Evolutionary conservation across 2,329 filamentous ascomycete species (phyloP).

Genomic region (Diaporthe helianthi): DNA sequence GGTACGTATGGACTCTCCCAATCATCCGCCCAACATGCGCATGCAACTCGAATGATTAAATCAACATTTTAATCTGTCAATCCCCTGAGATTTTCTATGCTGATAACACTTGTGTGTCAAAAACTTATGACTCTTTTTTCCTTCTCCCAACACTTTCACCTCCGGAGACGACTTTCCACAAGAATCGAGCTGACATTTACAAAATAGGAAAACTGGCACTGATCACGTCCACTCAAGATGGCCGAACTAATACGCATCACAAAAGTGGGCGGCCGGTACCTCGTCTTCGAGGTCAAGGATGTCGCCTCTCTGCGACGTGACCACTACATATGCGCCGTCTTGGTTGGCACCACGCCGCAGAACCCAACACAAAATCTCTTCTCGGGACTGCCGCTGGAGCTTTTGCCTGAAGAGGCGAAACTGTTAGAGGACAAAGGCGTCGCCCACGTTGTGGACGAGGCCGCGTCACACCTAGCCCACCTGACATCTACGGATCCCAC

Average conservation of each 20-base stretch:
- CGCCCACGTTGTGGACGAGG: conserved; percentile 84
- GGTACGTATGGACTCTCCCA: conserved; percentile 35
- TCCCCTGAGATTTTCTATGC: conserved; percentile 59
- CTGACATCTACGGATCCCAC: conserved; percentile 65
- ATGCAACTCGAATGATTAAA: conserved; percentile 53
- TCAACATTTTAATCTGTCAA: conserved; percentile 62
- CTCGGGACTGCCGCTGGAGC: conserved; percentile 83
- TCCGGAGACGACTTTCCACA: conserved; percentile 35
- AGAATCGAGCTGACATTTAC: conserved; percentile 24
- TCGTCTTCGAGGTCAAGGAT: conserved; percentile 86
- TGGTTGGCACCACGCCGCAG: conserved; percentile 88
- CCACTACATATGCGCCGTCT: conserved; percentile 84
- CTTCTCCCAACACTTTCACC: neutral
- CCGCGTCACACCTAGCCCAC: conserved; percentile 69
- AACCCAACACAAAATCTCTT: conserved; percentile 96
- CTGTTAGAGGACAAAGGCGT: conserved; percentile 78
- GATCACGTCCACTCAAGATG: conserved; percentile 21
- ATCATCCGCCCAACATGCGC: neutral
- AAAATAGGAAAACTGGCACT: conserved; percentile 29
- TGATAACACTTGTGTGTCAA: conserved; percentile 41
- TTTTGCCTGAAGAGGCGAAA: conserved; percentile 89
- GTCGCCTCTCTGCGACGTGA: conserved; percentile 79
- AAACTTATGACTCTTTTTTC: conserved; percentile 43
- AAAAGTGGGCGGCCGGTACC: conserved; percentile 78
- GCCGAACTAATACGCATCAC: conserved; percentile 77